Evolutionary conservation across 2,329 filamentous ascomycete genomes (phyloP).

Genomic region (Fusarium tricinctum): DNA sequence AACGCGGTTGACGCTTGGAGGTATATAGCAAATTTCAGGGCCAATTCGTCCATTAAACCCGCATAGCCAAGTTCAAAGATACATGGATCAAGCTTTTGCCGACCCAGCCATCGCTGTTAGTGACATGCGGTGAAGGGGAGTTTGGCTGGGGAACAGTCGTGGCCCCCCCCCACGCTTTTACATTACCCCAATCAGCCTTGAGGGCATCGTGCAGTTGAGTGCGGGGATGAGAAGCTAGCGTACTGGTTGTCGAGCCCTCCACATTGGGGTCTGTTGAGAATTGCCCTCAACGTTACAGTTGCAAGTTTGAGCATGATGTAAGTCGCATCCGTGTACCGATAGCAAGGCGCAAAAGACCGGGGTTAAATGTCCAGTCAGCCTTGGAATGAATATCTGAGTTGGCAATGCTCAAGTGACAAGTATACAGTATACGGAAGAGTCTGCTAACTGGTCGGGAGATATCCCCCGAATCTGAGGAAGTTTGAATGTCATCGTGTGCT

Average conservation of each 20-base stretch:
- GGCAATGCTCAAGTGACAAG: slow-evolving; percentile 5
- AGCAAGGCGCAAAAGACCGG: slow-evolving; percentile 2
- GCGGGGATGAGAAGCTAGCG: slow-evolving; percentile 42
- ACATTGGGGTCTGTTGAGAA: slow-evolving; percentile 41
- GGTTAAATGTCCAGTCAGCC: slow-evolving; percentile 9
- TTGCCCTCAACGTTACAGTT: slow-evolving; percentile 39
- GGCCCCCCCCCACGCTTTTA: slow-evolving; percentile 18
- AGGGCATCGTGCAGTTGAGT: slow-evolving; percentile 45
- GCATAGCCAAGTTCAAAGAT: slow-evolving; percentile 34
- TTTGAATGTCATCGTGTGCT: too few relatives aligned
- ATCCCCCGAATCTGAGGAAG: too few relatives aligned
- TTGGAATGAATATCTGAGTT: slow-evolving; percentile 1
- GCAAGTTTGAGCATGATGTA: slow-evolving; percentile 29
- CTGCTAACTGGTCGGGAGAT: neutral
- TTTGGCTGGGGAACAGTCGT: slow-evolving; percentile 18
- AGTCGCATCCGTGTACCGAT: slow-evolving; percentile 11
- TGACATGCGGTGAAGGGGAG: slow-evolving; percentile 48
- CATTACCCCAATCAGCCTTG: slow-evolving; percentile 39
- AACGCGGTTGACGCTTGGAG: slow-evolving; percentile 13
- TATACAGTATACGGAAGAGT: slow-evolving; percentile 8
- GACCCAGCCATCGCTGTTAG: slow-evolving; percentile 21
- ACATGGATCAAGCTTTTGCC: slow-evolving; percentile 25
- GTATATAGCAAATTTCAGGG: slow-evolving; percentile 8
- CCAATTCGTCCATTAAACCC: slow-evolving; percentile 38
- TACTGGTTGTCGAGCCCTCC: slow-evolving; percentile 8